Conservation (phyloP, 2,329 filamentous ascomycete genomes). For the Epicoccum sorghinum region DNA sequence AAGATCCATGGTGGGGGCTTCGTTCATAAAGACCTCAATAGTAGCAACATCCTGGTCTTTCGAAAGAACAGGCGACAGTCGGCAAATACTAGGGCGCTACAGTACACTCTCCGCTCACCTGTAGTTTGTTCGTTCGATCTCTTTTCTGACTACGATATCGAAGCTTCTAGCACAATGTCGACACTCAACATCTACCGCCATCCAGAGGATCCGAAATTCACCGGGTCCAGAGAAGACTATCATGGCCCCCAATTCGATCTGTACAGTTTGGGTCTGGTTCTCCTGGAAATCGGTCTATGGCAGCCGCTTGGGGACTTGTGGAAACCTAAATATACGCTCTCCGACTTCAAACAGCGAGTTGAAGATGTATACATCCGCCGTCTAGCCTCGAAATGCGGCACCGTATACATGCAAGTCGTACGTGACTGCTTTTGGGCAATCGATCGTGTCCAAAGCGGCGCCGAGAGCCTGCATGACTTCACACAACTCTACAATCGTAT, state of each 20-base stretch:
- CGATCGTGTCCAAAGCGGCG: slow-evolving; percentile 51
- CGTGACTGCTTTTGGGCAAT: slow-evolving; percentile 74
- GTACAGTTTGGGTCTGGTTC: slow-evolving; percentile 74
- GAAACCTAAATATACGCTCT: slow-evolving; percentile 64
- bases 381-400: slow-evolving; percentile 72
- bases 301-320: slow-evolving; percentile 65
- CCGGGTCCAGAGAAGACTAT: slow-evolving; percentile 32
- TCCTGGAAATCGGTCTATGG: slow-evolving; percentile 80
- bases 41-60: slow-evolving; percentile 72
- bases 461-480: slow-evolving; percentile 41
- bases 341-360: slow-evolving; percentile 68
- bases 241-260: slow-evolving; percentile 62
- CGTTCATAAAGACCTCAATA: slow-evolving; percentile 72
- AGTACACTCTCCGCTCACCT: slow-evolving; percentile 68
- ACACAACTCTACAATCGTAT: slow-evolving; percentile 52
- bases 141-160: slow-evolving; percentile 65
- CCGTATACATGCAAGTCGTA: slow-evolving; percentile 76
- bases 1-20: slow-evolving; percentile 73
- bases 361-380: slow-evolving; percentile 69
- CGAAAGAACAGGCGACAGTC: slow-evolving; percentile 53
- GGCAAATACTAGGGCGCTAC: slow-evolving; percentile 48
- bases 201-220: slow-evolving; percentile 58
- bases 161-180: slow-evolving; percentile 49
- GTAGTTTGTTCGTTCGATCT: slow-evolving; percentile 77
- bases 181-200: slow-evolving; percentile 70